Percentiles rank a stretch among this genome's conserved stretches.
Evolutionary conservation across 495 filamentous ascomycete species (phyloP).

Genomic region (Podospora pseudopauciseta): DNA sequence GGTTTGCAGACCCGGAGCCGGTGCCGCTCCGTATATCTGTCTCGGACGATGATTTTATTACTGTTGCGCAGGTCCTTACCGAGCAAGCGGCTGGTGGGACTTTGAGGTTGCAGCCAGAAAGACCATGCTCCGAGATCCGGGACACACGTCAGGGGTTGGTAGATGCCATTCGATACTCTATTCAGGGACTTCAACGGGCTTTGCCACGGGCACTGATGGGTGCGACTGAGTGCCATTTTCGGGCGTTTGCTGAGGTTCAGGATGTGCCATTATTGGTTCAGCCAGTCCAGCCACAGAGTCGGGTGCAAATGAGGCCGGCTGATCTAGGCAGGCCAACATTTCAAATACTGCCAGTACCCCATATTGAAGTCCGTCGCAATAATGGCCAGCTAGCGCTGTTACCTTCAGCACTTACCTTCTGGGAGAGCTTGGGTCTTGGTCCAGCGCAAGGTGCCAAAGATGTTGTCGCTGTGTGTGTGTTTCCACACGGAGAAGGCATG

Average conservation of each 20-base stretch:
- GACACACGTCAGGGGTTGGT: conserved; percentile 36
- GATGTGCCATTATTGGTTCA: conserved; percentile 48
- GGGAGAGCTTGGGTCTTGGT: conserved; percentile 83
- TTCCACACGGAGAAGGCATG: conserved; percentile 59
- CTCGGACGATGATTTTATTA: conserved; percentile 51
- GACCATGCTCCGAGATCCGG: conserved; percentile 10
- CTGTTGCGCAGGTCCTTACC: conserved; percentile 58
- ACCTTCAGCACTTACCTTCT: conserved; percentile 77
- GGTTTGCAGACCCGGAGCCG: conserved; percentile 50
- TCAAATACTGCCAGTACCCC: conserved; percentile 57
- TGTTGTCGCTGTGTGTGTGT: conserved; percentile 74
- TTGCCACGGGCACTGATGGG: conserved; percentile 39
- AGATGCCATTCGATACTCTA: conserved; percentile 37
- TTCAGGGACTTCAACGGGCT: conserved; percentile 37
- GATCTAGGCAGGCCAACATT: conserved; percentile 40
- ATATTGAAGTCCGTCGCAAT: conserved; percentile 72
- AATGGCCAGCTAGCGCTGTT: conserved; percentile 72
- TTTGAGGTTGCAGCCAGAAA: conserved; percentile 24
- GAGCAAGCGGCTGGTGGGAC: conserved; percentile 53
- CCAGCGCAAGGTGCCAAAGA: conserved; percentile 78
- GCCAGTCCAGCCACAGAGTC: conserved; percentile 39
- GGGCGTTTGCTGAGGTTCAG: conserved; percentile 49
- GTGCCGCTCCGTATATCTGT: conserved; percentile 37
- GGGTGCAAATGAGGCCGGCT: conserved; percentile 44
- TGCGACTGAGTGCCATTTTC: conserved; percentile 40